Evolutionary conservation across 768 basidiomycete species (phyloP).

Genomic region (Suillus placidus): DNA sequence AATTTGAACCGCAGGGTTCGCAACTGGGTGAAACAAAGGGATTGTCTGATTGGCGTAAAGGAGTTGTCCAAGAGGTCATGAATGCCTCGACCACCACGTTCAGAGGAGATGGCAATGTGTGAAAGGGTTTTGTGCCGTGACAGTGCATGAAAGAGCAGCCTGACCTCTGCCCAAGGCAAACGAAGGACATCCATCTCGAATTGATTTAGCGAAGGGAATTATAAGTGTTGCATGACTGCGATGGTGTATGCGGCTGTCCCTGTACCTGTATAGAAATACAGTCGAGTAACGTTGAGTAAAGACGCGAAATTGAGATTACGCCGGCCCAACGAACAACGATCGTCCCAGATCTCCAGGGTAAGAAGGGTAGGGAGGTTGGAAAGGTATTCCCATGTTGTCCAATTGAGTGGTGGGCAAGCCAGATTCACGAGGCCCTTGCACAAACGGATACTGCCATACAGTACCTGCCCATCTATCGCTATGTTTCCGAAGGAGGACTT

Average conservation of each 20-base stretch:
- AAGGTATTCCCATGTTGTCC: not conserved
- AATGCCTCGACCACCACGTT: too few relatives aligned
- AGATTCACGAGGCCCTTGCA: not conserved
- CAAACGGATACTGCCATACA: not conserved
- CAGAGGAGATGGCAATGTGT: not conserved
- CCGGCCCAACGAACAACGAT: not conserved
- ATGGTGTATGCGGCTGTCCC: not conserved
- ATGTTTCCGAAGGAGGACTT: not conserved
- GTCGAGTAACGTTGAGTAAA: not conserved
- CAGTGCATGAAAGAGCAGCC: not conserved
- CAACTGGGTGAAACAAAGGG: not conserved
- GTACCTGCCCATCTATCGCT: not conserved
- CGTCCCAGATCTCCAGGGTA: not conserved
- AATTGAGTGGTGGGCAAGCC: not conserved
- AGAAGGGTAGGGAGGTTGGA: not conserved
- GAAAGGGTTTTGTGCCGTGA: not conserved
- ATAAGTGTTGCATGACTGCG: not conserved
- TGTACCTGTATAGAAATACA: not conserved
- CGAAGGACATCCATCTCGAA: not conserved
- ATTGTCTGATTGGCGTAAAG: not conserved
- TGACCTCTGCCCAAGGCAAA: not conserved
- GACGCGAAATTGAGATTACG: not conserved
- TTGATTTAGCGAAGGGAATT: constrained; percentile 1
- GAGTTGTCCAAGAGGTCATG: not conserved
- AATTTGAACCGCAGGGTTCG: not conserved